Conservation (phyloP, 1,284 basidiomycete genomes). For the Veloboletus limbatus region DNA sequence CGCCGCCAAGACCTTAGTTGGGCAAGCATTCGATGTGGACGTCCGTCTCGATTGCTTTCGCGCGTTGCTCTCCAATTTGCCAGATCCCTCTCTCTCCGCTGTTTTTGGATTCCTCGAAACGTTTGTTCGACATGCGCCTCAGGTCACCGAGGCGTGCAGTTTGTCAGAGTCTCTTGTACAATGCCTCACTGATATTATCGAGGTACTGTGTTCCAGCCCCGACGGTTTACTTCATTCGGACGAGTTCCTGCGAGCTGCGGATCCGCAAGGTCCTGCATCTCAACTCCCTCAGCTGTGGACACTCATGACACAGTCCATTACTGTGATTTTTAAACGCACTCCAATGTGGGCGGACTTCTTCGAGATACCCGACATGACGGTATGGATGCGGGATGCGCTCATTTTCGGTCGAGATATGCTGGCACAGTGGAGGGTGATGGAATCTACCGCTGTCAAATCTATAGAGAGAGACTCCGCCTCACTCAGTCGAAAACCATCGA, state of each 20-base stretch:
- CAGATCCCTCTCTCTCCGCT: slow-evolving; percentile 66
- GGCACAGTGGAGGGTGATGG: slow-evolving; percentile 75
- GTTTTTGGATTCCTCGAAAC: slow-evolving; percentile 62
- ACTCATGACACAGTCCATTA: slow-evolving; percentile 75
- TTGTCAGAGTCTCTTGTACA: slow-evolving; percentile 85
- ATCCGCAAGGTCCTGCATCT: slow-evolving; percentile 44
- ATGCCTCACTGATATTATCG: slow-evolving; percentile 89
- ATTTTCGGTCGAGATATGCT: slow-evolving; percentile 87
- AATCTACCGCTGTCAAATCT: slow-evolving; percentile 54
- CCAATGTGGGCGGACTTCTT: slow-evolving; percentile 80
- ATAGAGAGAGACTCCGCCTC: slow-evolving; percentile 25
- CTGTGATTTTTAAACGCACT: slow-evolving; percentile 81
- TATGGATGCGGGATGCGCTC: slow-evolving; percentile 96
- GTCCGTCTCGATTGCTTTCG: slow-evolving; percentile 84
- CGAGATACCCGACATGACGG: slow-evolving; percentile 80
- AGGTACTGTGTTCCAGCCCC: slow-evolving; percentile 73
- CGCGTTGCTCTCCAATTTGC: slow-evolving; percentile 63
- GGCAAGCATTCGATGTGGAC: slow-evolving; percentile 82
- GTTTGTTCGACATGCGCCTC: slow-evolving; percentile 61
- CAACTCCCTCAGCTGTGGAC: slow-evolving; percentile 77
- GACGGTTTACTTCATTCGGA: slow-evolving; percentile 65
- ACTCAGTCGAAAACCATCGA: slow-evolving; percentile 32
- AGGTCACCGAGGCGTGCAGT: slow-evolving; percentile 80
- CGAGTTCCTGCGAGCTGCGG: slow-evolving; percentile 50
- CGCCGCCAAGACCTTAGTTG: slow-evolving; percentile 72